Base-by-base conservation (phyloP, 495 filamentous ascomycete genomes). In the Chaetomidium leptoderma region DNA sequence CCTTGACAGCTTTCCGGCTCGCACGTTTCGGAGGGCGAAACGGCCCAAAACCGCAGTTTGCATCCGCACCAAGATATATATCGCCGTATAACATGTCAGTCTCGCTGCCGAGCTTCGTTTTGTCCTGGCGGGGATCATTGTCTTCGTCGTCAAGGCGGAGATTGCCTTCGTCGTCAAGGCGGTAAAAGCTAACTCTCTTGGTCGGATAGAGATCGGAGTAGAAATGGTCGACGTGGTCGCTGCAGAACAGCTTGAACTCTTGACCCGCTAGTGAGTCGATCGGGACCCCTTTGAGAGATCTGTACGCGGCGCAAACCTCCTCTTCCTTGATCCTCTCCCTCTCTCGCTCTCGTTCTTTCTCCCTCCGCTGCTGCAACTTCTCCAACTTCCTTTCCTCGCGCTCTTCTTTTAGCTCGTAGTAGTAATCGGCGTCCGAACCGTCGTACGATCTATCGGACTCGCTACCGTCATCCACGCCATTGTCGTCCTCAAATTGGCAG, bases 381-480 rank as follows among this genome's bases (percentile, higher is more conserved):
- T 47, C 45, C 14, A 3, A 11, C 45, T 47, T 47, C 45, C 45
- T 30, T 29, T 47, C 27, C n/a, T 30, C 27, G 45, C 27, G 27
- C 45, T n/a, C 9, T 30, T 16, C 11, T 47, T 47, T 47, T 10
- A 47, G 26, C 13, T 32, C 26, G 45, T 47, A 47, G 45, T 47
- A 47, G 45, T 47, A 30, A 32, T 47, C 26, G n/a, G 45, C 27
- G 26, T 47, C 45, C 14, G 45, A 47, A 5, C 45, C 45, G 45
- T 47, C 45, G 45, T 47, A 47, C 26, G 45, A 47, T 32, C 45
- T 47, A 11, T 47, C 45, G 9, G 24, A 30, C 27, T 46, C 23
- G 24, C 16, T n/a, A 3, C 26, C 27, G 21, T 32, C 45, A 3
- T 47, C 45, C 27, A 14, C 16, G 24, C 17, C 26, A 10, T 46